These are phyloP conservation scores for Penicillium subrubescens DNA, from an alignment of 495 filamentous ascomycete genomes.

Conservation along the genomic window DNA sequence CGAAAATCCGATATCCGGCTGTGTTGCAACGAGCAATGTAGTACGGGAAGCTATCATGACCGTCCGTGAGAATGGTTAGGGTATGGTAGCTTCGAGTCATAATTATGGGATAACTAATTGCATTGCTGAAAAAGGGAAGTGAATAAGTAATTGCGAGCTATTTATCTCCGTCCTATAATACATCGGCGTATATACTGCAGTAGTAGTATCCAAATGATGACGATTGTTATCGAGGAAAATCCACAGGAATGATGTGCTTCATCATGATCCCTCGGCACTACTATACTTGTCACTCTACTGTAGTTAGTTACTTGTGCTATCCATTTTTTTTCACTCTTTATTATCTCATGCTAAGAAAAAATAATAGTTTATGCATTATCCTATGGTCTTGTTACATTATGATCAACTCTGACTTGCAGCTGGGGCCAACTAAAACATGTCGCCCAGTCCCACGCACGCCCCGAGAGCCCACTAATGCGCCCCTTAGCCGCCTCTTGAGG, in stretches of 20 bases:
- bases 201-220: background rate
- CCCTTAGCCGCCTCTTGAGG: background rate
- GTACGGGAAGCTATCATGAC: background rate
- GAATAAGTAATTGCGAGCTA: background rate
- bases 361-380: background rate
- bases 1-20: background rate
- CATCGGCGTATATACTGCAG: background rate
- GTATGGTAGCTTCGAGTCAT: background rate
- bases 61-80: background rate
- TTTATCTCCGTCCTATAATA: background rate
- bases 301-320: background rate
- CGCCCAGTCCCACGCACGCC: background rate
- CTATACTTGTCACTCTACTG: background rate
- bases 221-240: background rate
- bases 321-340: background rate
- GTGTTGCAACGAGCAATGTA: background rate
- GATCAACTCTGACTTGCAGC: conserved; percentile 1
- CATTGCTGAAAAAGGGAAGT: background rate
- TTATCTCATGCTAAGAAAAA: background rate
- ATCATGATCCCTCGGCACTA: background rate
- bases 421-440: background rate
- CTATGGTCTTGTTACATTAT: background rate
- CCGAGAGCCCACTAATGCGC: background rate
- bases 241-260: background rate
- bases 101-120: background rate